These are phyloP conservation scores for Aspergillus spinulosporus DNA, from an alignment of 2,329 filamentous ascomycete genomes.

Conservation along the genomic window DNA sequence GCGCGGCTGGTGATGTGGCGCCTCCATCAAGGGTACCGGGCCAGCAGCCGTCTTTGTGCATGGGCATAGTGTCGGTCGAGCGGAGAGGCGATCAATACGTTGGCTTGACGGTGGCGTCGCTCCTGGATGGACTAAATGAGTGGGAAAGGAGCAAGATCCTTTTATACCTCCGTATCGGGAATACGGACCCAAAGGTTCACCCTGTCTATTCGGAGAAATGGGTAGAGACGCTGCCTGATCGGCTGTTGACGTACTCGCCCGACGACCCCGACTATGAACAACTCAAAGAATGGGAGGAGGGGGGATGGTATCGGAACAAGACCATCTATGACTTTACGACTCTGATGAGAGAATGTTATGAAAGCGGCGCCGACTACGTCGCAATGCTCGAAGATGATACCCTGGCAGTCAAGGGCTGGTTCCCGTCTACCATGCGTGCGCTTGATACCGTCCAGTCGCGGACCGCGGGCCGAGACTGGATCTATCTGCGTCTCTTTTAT, in stretches of 20 bases:
- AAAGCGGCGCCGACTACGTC: slow-evolving; percentile 42
- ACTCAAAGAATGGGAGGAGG: slow-evolving; percentile 15
- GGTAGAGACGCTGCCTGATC: slow-evolving; percentile 40
- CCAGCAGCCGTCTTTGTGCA: slow-evolving; percentile 33
- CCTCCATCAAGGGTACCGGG: not conserved
- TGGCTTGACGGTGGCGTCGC: slow-evolving; percentile 41
- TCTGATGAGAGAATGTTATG: slow-evolving; percentile 42
- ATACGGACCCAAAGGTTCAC: slow-evolving; percentile 42
- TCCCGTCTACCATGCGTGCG: slow-evolving; percentile 38
- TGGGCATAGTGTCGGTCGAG: slow-evolving; percentile 46
- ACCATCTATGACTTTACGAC: slow-evolving; percentile 47
- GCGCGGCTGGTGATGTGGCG: not conserved
- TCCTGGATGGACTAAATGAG: slow-evolving; percentile 43
- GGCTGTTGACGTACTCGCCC: slow-evolving; percentile 40
- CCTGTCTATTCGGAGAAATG: slow-evolving; percentile 43
- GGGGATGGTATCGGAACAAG: slow-evolving; percentile 35
- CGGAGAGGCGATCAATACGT: slow-evolving; percentile 43
- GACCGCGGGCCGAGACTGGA: slow-evolving; percentile 18
- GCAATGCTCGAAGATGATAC: slow-evolving; percentile 50
- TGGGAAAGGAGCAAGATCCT: slow-evolving; percentile 43
- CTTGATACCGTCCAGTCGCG: slow-evolving; percentile 33
- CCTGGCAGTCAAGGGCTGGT: slow-evolving; percentile 49
- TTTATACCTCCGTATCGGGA: slow-evolving; percentile 44
- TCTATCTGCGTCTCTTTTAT: slow-evolving; percentile 49
- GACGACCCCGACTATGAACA: slow-evolving; percentile 27